A percentile compares a stretch with the other conserved stretches of the same genome.
Conservation (phyloP, 371 early-diverging fungal species). For the Smittium mucronatum region DNA sequence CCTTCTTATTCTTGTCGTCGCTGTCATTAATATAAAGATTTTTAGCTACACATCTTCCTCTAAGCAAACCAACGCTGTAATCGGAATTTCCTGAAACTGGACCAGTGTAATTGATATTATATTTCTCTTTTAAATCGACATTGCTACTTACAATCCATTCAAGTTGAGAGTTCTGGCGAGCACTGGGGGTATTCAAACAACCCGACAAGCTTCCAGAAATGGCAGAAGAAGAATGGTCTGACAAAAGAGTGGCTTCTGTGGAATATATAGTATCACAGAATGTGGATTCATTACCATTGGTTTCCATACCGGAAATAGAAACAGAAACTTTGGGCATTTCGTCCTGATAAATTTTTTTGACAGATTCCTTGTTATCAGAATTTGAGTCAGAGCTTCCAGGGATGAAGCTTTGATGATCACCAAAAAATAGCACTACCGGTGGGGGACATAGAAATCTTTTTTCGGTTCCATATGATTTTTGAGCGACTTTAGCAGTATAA, state of each 20-base stretch:
- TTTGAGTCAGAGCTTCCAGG: slow-evolving; percentile 29
- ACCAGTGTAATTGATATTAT: slow-evolving; percentile 17
- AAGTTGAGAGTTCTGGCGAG: slow-evolving; percentile 10
- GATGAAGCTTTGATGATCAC: slow-evolving; percentile 30
- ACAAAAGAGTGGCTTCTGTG: not conserved
- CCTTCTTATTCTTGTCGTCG: slow-evolving; percentile 66
- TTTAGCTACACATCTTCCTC: slow-evolving; percentile 65
- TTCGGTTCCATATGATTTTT: slow-evolving; percentile 74
- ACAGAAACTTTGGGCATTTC: slow-evolving; percentile 7
- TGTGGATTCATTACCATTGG: not conserved
- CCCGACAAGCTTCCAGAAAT: not conserved
- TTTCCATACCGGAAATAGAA: slow-evolving; percentile 8
- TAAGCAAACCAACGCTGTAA: slow-evolving; percentile 15
- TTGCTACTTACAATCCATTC: slow-evolving; percentile 12
- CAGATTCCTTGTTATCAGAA: not conserved
- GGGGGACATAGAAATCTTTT: slow-evolving; percentile 76
- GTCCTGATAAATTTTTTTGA: not conserved
- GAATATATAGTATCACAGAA: slow-evolving; percentile 4
- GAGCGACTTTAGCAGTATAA: slow-evolving; percentile 65
- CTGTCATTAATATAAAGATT: slow-evolving; percentile 71
- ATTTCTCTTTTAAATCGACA: not conserved
- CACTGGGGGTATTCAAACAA: slow-evolving; percentile 8
- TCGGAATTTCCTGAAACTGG: slow-evolving; percentile 11
- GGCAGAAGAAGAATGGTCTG: not conserved
- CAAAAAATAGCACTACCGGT: slow-evolving; percentile 60